Conservation (phyloP, 768 basidiomycete species). For the Tricholomella constricta region DNA sequence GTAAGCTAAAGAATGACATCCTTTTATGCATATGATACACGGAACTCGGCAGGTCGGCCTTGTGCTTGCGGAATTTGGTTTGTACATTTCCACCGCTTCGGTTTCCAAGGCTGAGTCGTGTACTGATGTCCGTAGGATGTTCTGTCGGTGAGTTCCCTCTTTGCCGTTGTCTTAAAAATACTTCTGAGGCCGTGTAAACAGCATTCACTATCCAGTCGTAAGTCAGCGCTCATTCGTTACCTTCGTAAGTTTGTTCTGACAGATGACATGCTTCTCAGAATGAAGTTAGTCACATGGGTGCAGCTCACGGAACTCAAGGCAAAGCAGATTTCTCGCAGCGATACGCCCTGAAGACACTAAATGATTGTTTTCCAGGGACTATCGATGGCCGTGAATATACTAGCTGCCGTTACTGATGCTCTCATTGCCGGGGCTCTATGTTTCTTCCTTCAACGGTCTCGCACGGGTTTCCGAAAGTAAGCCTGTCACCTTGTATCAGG, state of each 20-base stretch:
- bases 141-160: slow-evolving; percentile 40
- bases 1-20: slow-evolving; percentile 30
- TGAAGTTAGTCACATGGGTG: slow-evolving; percentile 44
- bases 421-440: slow-evolving; percentile 52
- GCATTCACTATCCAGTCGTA: slow-evolving; percentile 52
- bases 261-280: slow-evolving; percentile 28
- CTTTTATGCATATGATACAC: neutral
- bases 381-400: slow-evolving; percentile 57
- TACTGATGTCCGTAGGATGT: slow-evolving; percentile 30
- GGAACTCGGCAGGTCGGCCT: slow-evolving; percentile 35
- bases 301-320: slow-evolving; percentile 50
- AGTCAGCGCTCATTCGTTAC: slow-evolving; percentile 15
- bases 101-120: neutral
- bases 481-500: slow-evolving; percentile 16
- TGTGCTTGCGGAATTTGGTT: slow-evolving; percentile 54
- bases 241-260: neutral
- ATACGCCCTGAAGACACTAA: slow-evolving; percentile 2
- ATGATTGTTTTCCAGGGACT: slow-evolving; percentile 38
- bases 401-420: slow-evolving; percentile 52
- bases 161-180: neutral
- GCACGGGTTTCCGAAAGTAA: slow-evolving; percentile 56
- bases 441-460: slow-evolving; percentile 49
- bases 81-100: slow-evolving; percentile 8
- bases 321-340: slow-evolving; percentile 2
- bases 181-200: slow-evolving; percentile 17